Evolutionary conservation across 2,329 filamentous ascomycete genomes (phyloP), one percentile per base, ranked within the genome.

Genomic region (Hypocreales sp.): DNA sequence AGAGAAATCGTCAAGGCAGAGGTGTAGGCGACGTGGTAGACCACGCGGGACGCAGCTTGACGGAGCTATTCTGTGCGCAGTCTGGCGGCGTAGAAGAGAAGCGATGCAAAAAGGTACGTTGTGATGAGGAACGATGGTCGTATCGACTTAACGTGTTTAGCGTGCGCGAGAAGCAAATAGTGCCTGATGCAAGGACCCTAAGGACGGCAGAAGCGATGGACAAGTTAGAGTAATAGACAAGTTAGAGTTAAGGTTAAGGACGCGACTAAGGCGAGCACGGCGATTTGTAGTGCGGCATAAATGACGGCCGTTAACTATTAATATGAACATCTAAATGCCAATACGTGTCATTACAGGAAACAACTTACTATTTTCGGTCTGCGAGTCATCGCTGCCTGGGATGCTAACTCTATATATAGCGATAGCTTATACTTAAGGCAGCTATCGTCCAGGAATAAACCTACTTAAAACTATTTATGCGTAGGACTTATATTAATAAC

Each of bases 101-200:
- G 30, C 0, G 48, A 45, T 0, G 41, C 30, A n/a, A 47, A 38
- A 0, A 51, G 33, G 24, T 49, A 50, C 1, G 35, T 31, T 1
- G 43, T 41, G 3, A 51, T 37, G 1, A 48, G 34, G 16, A 48
- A 45, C 1, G 48, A 50, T 0, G 48, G 48, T 0, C 48, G 37
- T 9, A 51, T 38, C 1, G 48, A 48, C 24, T 50, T 49, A 20
- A 50, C 37, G 12, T 51, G 48, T 8, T 51, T 47, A 6, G 39
- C 27, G 7, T 51, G 44, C 8, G 41, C 40, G 3, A 51, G 19
- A 1, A 46, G 15, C n/a, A 44, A 8, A 50, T 46, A 7, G 33
- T 36, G 19, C 40, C 36, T 2, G 47, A 37, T 12, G 42, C 36
- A 3, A 46, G 12, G 20, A 51, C 38, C 19, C 40, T 42, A 6